Evolutionary conservation across 2,329 filamentous ascomycete genomes (phyloP).

Genomic region (Dactylonectria estremocensis): DNA sequence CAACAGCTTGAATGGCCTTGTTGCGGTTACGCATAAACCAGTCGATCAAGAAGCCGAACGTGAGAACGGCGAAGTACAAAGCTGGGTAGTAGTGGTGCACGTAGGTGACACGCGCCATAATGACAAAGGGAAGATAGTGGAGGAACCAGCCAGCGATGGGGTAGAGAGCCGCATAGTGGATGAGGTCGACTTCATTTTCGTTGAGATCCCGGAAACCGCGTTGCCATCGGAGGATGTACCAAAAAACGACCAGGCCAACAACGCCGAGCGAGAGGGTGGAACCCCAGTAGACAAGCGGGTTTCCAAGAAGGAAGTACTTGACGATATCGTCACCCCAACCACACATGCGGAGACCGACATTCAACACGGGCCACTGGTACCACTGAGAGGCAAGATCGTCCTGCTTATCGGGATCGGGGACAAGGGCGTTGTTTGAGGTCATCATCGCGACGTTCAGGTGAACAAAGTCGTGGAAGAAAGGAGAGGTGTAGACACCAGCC

Average conservation of each 20-base stretch:
- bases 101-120: conserved; percentile 99
- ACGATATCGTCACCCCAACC: conserved; percentile 96
- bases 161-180: conserved; percentile 94
- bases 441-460: conserved; percentile 99
- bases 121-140: conserved; percentile 94
- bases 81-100: conserved; percentile 99
- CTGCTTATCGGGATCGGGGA: conserved; percentile 98
- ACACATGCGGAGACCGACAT: conserved; percentile 98
- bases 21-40: conserved; percentile 82
- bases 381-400: conserved; percentile 96
- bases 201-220: conserved; percentile 90
- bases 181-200: conserved; percentile 87
- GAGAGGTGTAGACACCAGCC: conserved; percentile 93
- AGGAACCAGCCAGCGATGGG: conserved; percentile 95
- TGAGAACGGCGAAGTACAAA: conserved; percentile 95
- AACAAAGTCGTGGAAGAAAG: conserved; percentile 97
- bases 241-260: conserved; percentile 80
- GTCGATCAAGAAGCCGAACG: conserved; percentile 89
- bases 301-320: conserved; percentile 99
- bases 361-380: conserved; percentile 98
- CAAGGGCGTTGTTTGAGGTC: conserved; percentile 98
- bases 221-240: conserved; percentile 96
- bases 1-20: conserved; percentile 73
- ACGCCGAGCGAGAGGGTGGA: conserved; percentile 84
- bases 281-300: conserved; percentile 96